Evolutionary conservation across 2,329 filamentous ascomycete species (phyloP).

Genomic region (Cryphonectria parasitica): DNA sequence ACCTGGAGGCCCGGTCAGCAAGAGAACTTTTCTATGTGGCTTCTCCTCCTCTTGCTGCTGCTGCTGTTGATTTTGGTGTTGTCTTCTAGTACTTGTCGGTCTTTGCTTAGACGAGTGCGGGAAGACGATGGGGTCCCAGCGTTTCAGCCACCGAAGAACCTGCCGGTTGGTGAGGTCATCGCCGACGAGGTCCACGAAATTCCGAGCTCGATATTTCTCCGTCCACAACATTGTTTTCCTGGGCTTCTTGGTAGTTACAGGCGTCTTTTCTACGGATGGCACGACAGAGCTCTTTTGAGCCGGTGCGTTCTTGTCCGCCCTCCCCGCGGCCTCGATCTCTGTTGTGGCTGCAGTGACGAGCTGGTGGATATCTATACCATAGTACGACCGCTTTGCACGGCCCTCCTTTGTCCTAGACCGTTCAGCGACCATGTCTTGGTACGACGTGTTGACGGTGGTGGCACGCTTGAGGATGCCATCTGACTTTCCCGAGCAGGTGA

Average conservation of each 20-base stretch:
- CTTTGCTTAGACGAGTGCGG: constrained; percentile 71
- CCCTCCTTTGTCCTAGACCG: constrained; percentile 69
- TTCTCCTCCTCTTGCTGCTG: constrained; percentile 67
- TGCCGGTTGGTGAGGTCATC: constrained; percentile 92
- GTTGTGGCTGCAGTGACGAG: constrained; percentile 73
- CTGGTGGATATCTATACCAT: constrained; percentile 88
- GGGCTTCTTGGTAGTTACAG: constrained; percentile 41
- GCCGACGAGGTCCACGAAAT: constrained; percentile 90
- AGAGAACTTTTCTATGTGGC: constrained; percentile 81
- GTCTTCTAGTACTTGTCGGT: constrained; percentile 46
- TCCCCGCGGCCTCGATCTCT: constrained; percentile 51
- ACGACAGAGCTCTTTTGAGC: constrained; percentile 39
- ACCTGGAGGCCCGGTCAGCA: constrained; percentile 89
- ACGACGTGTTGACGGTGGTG: constrained; percentile 52
- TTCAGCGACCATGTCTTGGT: constrained; percentile 69
- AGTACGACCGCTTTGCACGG: constrained; percentile 76
- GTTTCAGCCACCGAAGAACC: constrained; percentile 91
- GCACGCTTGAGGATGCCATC: constrained; percentile 61
- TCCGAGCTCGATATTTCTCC: constrained; percentile 92
- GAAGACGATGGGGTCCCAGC: constrained; percentile 92
- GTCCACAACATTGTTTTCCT: constrained; percentile 78
- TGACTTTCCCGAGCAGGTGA: constrained; percentile 61
- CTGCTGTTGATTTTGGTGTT: constrained; percentile 47
- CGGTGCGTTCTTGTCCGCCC: constrained; percentile 35
- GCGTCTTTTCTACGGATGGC: constrained; percentile 47